Evolutionary conservation across 1,284 basidiomycete genomes (phyloP).

Genomic region (Xanthoconium separans): DNA sequence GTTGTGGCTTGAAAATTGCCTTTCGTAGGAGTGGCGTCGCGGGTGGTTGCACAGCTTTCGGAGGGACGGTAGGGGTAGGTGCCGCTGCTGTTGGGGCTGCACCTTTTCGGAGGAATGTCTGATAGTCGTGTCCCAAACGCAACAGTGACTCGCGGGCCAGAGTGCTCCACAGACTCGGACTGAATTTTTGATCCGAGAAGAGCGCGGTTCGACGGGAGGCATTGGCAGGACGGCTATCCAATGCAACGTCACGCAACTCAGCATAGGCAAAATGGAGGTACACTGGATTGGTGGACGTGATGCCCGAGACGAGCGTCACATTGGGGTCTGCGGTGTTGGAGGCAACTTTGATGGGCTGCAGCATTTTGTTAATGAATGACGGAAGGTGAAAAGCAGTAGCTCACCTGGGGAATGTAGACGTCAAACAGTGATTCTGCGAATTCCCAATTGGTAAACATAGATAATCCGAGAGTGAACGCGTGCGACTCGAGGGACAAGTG

Average conservation of each 20-base stretch:
- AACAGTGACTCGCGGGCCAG: conserved; percentile 59
- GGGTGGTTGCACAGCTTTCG: conserved; percentile 28
- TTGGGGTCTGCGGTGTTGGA: conserved; percentile 46
- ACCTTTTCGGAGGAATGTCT: conserved; percentile 54
- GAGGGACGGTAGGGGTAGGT: conserved; percentile 21
- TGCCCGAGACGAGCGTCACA: conserved; percentile 58
- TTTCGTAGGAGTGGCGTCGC: conserved; percentile 47
- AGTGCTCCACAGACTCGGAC: conserved; percentile 61
- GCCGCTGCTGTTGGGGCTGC: conserved; percentile 27
- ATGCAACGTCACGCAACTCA: conserved; percentile 49
- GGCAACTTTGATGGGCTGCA: conserved; percentile 45
- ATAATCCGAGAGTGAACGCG: conserved; percentile 48
- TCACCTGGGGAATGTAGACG: conserved; percentile 46
- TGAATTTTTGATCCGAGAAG: conserved; percentile 69
- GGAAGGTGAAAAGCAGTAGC: conserved; percentile 1
- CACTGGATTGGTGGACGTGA: conserved; percentile 46
- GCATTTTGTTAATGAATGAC: background rate
- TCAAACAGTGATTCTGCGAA: conserved; percentile 60
- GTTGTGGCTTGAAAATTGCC: conserved; percentile 44
- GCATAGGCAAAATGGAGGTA: conserved; percentile 59
- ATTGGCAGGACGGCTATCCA: conserved; percentile 40
- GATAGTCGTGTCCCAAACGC: conserved; percentile 65
- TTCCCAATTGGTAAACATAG: conserved; percentile 59
- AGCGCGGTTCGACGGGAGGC: conserved; percentile 50
- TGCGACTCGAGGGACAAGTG: conserved; percentile 46